These are phyloP conservation scores for Fusarium globosum DNA, from an alignment of 2,329 filamentous ascomycete species.

Conservation along the genomic window DNA sequence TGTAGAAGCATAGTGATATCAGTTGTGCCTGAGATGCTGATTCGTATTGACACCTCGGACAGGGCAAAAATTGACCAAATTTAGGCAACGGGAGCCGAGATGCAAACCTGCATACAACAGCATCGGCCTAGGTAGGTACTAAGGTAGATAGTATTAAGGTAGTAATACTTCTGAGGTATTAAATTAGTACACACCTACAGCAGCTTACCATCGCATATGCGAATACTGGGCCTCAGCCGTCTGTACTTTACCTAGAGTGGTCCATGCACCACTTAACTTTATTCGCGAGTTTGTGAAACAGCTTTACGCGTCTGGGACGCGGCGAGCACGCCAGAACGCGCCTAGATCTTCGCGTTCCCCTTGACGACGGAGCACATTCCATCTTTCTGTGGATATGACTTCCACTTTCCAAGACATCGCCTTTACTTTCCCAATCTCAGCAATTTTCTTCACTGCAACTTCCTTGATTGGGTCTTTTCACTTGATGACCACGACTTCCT, in stretches of 20 bases:
- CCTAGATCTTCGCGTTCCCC: slow-evolving; percentile 28
- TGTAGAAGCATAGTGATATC: neutral
- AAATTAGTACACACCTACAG: too few species aligned
- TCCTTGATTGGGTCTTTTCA: slow-evolving; percentile 1
- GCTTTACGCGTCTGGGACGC: slow-evolving; percentile 24
- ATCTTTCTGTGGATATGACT: slow-evolving; percentile 13
- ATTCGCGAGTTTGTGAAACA: neutral
- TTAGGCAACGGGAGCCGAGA: slow-evolving; percentile 24
- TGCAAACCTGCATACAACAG: slow-evolving; percentile 7
- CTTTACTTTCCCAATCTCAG: slow-evolving; percentile 12
- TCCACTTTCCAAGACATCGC: slow-evolving; percentile 24
- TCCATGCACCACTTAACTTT: slow-evolving; percentile 3
- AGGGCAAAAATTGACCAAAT: neutral
- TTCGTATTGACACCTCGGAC: neutral
- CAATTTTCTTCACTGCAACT: slow-evolving; percentile 6
- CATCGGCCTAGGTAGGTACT: neutral
- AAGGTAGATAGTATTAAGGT: too few species aligned
- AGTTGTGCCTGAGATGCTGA: neutral
- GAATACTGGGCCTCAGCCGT: neutral
- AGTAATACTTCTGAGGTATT: too few species aligned
- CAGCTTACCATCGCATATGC: neutral
- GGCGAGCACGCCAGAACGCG: slow-evolving; percentile 7
- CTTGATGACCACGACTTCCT: slow-evolving; percentile 8
- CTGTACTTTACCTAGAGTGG: neutral
- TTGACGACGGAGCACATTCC: slow-evolving; percentile 34